phyloP scores from a whole-genome alignment of 129 eudicot genomes.

The Erigeron canadensis region DNA sequence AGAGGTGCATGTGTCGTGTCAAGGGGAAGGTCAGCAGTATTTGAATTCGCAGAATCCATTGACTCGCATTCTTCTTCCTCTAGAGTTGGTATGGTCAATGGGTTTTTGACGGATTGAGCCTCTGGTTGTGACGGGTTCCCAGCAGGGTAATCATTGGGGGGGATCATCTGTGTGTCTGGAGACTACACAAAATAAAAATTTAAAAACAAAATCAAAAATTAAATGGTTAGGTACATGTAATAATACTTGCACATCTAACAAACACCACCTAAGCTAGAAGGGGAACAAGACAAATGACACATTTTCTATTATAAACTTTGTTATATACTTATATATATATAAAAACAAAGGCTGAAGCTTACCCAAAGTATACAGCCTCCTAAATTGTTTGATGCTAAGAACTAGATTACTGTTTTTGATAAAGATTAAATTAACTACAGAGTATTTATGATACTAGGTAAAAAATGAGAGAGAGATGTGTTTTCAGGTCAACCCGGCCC shows the following conservation, averaged over 20 bases:
- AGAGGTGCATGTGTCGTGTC: slow-evolving; percentile 30
- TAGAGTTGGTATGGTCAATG: slow-evolving; percentile 47
- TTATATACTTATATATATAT: too few species aligned
- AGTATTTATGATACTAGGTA: too few species aligned
- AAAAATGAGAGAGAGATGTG: too few species aligned
- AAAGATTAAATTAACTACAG: too few species aligned
- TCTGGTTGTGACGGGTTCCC: slow-evolving; percentile 51
- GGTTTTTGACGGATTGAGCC: slow-evolving; percentile 43
- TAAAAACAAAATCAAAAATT: neutral
- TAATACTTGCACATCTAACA: neutral
- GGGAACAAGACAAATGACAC: too few species aligned
- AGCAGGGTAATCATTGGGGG: slow-evolving; percentile 50
- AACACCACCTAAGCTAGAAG: neutral
- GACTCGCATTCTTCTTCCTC: slow-evolving; percentile 85
- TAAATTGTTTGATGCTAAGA: too few species aligned
- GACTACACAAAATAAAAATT: slow-evolving; percentile 31
- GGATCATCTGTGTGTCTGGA: slow-evolving; percentile 46
- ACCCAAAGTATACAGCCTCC: too few species aligned
- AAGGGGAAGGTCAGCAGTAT: slow-evolving; percentile 32
- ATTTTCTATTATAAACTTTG: too few species aligned
- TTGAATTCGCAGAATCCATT: slow-evolving; percentile 77
- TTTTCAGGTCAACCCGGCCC: too few species aligned
- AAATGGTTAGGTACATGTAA: neutral
- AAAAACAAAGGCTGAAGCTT: too few species aligned
- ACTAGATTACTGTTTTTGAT: too few species aligned